phyloP scores from a whole-genome alignment of 2,329 filamentous ascomycete genomes.

The Fonsecaea pedrosoi region DNA sequence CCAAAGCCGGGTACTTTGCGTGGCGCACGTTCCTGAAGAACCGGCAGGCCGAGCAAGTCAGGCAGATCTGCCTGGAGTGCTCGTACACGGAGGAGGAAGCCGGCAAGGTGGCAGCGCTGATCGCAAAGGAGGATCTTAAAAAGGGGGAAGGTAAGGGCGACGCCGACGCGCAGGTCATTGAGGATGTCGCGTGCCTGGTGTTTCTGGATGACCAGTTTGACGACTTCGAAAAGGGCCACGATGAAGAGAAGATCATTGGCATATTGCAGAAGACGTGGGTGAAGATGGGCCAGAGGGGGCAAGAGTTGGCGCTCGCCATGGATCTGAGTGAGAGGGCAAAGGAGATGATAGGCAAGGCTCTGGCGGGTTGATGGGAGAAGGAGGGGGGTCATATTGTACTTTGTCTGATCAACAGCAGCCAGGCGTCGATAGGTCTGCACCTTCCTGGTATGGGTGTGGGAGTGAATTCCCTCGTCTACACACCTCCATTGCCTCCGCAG shows the following conservation, averaged over 20 bases:
- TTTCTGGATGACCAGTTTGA: constrained; percentile 89
- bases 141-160: constrained; percentile 57
- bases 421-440: background rate
- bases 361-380: constrained; percentile 48
- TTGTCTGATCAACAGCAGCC: background rate
- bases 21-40: constrained; percentile 79
- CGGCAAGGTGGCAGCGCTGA: constrained; percentile 70
- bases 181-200: constrained; percentile 85
- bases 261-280: constrained; percentile 41
- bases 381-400: too few relatives aligned
- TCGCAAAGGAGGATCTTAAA: constrained; percentile 77
- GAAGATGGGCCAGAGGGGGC: constrained; percentile 36
- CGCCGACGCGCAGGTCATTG: constrained; percentile 73
- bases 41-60: constrained; percentile 69
- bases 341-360: constrained; percentile 67
- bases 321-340: constrained; percentile 68
- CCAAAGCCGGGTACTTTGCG: constrained; percentile 75
- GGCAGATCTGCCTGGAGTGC: constrained; percentile 59
- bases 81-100: constrained; percentile 63
- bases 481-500: background rate
- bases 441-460: background rate
- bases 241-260: constrained; percentile 69
- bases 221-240: constrained; percentile 69
- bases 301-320: constrained; percentile 64
- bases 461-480: background rate